A percentile compares a stretch with the other conserved stretches of the same genome.
These are phyloP conservation scores for Saccharomycopsis oosterbeekiorum DNA, from an alignment of 805 yeast species.

Conservation along the genomic window DNA sequence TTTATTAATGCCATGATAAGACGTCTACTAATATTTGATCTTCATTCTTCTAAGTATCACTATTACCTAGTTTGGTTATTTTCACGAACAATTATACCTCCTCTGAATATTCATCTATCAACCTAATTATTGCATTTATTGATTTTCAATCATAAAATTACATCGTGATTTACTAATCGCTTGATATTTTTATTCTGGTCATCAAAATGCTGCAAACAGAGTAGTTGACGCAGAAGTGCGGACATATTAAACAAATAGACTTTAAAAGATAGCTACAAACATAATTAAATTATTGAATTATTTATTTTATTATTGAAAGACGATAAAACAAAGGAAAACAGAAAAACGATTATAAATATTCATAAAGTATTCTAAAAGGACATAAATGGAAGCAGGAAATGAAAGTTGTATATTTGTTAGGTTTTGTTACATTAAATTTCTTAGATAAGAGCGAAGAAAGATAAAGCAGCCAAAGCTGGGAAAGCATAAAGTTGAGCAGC, in stretches of 20 bases:
- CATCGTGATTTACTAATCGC: too few species aligned
- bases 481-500: conserved; percentile 8
- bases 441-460: conserved; percentile 8
- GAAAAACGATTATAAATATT: neutral
- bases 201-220: too few species aligned
- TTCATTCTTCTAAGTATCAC: too few species aligned
- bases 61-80: too few species aligned
- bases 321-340: neutral
- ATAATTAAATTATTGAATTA: neutral
- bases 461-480: conserved; percentile 13
- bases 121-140: too few species aligned
- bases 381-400: neutral
- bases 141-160: too few species aligned
- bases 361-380: neutral
- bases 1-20: too few species aligned
- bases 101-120: too few species aligned
- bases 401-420: neutral
- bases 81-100: too few species aligned
- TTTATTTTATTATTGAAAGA: neutral
- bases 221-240: too few species aligned
- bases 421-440: neutral
- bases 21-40: too few species aligned
- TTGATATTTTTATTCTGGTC: too few species aligned
- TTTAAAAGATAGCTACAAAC: neutral
- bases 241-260: neutral